Percentiles rank a stretch among this genome's conserved stretches.
phyloP scores from a whole-genome alignment of 148 eudicot species.

The Tetragonia tetragonoides region DNA sequence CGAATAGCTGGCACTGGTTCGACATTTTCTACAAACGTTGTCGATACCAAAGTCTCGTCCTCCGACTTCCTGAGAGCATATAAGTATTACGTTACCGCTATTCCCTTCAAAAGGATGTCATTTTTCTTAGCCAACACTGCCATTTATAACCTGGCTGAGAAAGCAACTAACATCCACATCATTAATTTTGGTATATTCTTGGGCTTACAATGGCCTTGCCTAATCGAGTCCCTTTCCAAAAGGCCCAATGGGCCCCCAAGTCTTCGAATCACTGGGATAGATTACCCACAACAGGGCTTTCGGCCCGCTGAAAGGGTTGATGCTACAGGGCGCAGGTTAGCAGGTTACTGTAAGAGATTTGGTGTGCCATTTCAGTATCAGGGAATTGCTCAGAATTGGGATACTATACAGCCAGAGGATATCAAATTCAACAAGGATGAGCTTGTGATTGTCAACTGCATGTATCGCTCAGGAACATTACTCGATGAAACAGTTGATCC shows the following conservation, averaged over 20 bases:
- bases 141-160: slow-evolving; percentile 24
- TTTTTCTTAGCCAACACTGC: slow-evolving; percentile 25
- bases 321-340: slow-evolving; percentile 40
- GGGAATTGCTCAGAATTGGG: slow-evolving; percentile 44
- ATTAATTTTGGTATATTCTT: slow-evolving; percentile 43
- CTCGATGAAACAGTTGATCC: slow-evolving; percentile 40
- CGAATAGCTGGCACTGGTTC: slow-evolving; percentile 49
- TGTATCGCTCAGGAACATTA: slow-evolving; percentile 34
- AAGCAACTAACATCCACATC: slow-evolving; percentile 36
- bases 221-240: slow-evolving; percentile 33
- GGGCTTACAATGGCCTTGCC: slow-evolving; percentile 47
- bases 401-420: slow-evolving; percentile 30
- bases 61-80: slow-evolving; percentile 36
- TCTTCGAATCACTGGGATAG: slow-evolving; percentile 45
- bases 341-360: slow-evolving; percentile 41
- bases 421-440: slow-evolving; percentile 34
- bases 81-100: slow-evolving; percentile 28
- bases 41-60: slow-evolving; percentile 22
- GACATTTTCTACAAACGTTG: slow-evolving; percentile 21
- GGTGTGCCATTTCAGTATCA: slow-evolving; percentile 41
- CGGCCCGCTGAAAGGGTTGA: slow-evolving; percentile 37
- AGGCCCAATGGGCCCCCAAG: slow-evolving; percentile 36
- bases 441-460: slow-evolving; percentile 43
- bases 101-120: slow-evolving; percentile 40
- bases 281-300: slow-evolving; percentile 47